Conservation (phyloP, 345 rosid genomes). For the Linum usitatissimum region DNA sequence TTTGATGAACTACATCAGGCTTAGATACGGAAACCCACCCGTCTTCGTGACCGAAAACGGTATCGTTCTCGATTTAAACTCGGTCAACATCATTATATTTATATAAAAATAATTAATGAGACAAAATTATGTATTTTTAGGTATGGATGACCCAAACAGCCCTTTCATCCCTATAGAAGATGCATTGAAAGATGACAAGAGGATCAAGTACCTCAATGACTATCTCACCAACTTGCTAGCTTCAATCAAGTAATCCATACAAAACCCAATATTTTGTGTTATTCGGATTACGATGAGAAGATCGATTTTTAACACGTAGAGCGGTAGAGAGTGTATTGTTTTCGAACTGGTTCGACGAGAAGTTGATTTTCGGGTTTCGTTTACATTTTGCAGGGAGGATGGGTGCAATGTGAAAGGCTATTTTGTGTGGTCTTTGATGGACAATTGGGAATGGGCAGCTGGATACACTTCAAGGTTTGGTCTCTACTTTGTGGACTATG, state of each 20-base stretch:
- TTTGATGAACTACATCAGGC: slow-evolving; percentile 59
- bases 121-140: slow-evolving; percentile 26
- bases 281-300: no score
- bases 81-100: no score
- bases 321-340: no score
- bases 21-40: slow-evolving; percentile 46
- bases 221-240: slow-evolving; percentile 73
- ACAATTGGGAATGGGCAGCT: slow-evolving; percentile 94
- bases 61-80: slow-evolving; percentile 2
- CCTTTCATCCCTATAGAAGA: slow-evolving; percentile 32
- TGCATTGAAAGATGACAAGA: slow-evolving; percentile 64
- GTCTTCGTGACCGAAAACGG: slow-evolving; percentile 64
- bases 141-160: slow-evolving; percentile 79
- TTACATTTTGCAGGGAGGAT: slow-evolving; percentile 48
- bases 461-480: slow-evolving; percentile 90
- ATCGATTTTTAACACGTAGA: no score
- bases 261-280: no score
- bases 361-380: no score
- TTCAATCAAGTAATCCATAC: slow-evolving; percentile 40
- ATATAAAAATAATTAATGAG: no score
- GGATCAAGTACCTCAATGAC: slow-evolving; percentile 72
- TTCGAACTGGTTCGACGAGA: no score
- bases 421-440: slow-evolving; percentile 81
- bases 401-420: slow-evolving; percentile 95
- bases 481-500: slow-evolving; percentile 77